phyloP scores from a whole-genome alignment of 2,329 filamentous ascomycete genomes.

The Teratosphaeriaceae sp. region DNA sequence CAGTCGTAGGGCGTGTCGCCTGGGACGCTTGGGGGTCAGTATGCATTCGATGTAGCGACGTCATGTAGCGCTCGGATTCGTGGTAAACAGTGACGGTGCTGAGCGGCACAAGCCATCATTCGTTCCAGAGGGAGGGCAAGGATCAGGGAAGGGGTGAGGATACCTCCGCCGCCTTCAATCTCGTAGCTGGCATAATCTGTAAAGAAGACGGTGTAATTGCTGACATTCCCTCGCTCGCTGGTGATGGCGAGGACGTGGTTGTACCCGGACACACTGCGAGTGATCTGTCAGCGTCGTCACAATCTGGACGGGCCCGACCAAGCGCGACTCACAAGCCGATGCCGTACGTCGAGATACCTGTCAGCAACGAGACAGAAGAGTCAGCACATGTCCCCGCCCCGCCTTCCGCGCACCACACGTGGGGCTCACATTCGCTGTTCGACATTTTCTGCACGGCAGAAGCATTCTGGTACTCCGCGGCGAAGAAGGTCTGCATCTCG shows the following conservation, averaged over 20 bases:
- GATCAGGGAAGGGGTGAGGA: too few species aligned
- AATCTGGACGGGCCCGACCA: too few species aligned
- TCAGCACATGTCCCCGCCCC: too few species aligned
- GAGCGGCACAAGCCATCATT: too few species aligned
- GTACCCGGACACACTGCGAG: constrained; percentile 3
- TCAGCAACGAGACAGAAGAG: too few species aligned
- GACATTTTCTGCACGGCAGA: constrained; percentile 1
- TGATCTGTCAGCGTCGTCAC: too few species aligned
- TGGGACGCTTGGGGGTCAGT: too few species aligned
- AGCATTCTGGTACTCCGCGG: not conserved
- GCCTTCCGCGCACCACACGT: too few species aligned
- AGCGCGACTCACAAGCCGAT: constrained; percentile 3
- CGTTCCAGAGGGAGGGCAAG: too few species aligned
- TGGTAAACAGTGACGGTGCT: too few species aligned
- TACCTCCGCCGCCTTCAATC: not conserved
- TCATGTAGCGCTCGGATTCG: too few species aligned
- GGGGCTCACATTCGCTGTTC: constrained; percentile 8
- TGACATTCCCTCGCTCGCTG: constrained; percentile 3
- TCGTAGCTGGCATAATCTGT: not conserved
- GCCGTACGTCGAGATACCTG: constrained; percentile 7
- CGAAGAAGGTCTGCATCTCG: constrained; percentile 1
- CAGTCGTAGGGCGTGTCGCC: constrained; percentile 3
- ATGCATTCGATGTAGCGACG: too few species aligned
- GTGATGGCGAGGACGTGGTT: constrained; percentile 6
- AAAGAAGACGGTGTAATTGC: constrained; percentile 8